Evolutionary conservation across 495 filamentous ascomycete genomes (phyloP).

Genomic region (Saxophila tyrrhenica): DNA sequence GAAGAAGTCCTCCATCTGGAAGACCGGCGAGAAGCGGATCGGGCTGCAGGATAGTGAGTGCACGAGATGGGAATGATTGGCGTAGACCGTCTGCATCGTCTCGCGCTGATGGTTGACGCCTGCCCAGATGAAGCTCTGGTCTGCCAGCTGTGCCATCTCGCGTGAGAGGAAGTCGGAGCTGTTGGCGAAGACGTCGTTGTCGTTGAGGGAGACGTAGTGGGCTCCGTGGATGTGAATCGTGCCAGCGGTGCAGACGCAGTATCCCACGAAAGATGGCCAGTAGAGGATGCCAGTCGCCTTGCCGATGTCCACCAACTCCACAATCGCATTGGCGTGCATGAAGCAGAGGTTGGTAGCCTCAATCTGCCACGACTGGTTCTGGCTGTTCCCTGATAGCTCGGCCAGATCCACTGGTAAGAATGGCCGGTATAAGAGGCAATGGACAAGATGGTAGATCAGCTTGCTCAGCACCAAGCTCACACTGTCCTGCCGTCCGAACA

Average conservation of each 20-base stretch:
- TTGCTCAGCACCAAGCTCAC: slow-evolving; percentile 71
- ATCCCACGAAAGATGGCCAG: slow-evolving; percentile 74
- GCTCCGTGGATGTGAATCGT: slow-evolving; percentile 78
- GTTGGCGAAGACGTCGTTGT: slow-evolving; percentile 50
- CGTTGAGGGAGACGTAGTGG: slow-evolving; percentile 54
- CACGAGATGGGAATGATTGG: slow-evolving; percentile 61
- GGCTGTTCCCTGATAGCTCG: slow-evolving; percentile 63
- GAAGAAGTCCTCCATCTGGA: slow-evolving; percentile 78
- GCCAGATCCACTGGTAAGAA: slow-evolving; percentile 74
- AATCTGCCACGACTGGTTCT: slow-evolving; percentile 86
- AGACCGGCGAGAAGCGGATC: slow-evolving; percentile 62
- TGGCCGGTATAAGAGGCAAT: slow-evolving; percentile 73
- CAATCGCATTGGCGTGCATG: slow-evolving; percentile 74
- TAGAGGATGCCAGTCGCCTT: slow-evolving; percentile 53
- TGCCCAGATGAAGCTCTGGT: slow-evolving; percentile 61
- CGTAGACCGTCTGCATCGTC: slow-evolving; percentile 60
- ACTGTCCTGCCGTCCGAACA: slow-evolving; percentile 68
- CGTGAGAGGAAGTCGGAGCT: slow-evolving; percentile 62
- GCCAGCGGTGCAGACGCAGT: slow-evolving; percentile 70
- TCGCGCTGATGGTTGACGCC: slow-evolving; percentile 70
- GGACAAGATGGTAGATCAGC: slow-evolving; percentile 71
- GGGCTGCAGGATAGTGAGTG: slow-evolving; percentile 54
- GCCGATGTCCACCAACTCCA: slow-evolving; percentile 69
- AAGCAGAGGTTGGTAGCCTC: slow-evolving; percentile 80
- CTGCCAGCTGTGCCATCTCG: slow-evolving; percentile 67